Conservation (phyloP, 768 basidiomycete genomes). For the Harrya chromipes region DNA sequence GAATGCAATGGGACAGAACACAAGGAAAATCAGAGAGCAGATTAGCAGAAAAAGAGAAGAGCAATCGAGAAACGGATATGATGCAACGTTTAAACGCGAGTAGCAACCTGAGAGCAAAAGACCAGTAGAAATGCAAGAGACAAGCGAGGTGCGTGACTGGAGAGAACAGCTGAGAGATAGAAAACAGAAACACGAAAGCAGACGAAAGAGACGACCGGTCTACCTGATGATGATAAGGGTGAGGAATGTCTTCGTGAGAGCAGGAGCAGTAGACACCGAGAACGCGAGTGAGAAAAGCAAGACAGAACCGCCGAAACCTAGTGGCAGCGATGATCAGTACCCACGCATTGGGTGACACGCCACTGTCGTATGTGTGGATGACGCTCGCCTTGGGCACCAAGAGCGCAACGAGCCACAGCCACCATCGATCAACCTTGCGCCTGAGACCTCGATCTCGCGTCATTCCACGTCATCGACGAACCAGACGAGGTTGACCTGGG, state of each 20-base stretch:
- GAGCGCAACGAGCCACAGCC: background rate
- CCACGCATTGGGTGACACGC: background rate
- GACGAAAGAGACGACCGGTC: too few species aligned
- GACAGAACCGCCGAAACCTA: too few species aligned
- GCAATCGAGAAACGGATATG: too few species aligned
- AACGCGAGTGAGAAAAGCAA: too few species aligned
- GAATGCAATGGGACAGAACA: background rate
- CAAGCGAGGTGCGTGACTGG: background rate
- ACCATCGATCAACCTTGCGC: constrained; percentile 5
- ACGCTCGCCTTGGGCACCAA: constrained; percentile 1
- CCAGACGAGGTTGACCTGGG: constrained; percentile 17
- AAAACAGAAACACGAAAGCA: background rate
- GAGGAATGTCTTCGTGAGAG: too few species aligned
- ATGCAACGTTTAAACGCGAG: constrained; percentile 1
- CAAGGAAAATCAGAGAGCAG: background rate
- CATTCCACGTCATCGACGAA: constrained; percentile 21
- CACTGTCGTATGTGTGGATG: background rate
- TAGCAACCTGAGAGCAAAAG: constrained; percentile 1
- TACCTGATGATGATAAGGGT: too few species aligned
- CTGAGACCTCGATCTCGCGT: constrained; percentile 7
- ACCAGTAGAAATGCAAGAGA: background rate
- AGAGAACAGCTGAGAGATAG: background rate
- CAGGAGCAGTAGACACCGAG: background rate
- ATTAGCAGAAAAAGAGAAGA: background rate
- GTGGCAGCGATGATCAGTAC: background rate